A percentile compares a stretch with the other conserved stretches of the same genome.
Evolutionary conservation across 202 grass and related monocot species (phyloP).

Genomic region (Cymbopogon flexuosus): DNA sequence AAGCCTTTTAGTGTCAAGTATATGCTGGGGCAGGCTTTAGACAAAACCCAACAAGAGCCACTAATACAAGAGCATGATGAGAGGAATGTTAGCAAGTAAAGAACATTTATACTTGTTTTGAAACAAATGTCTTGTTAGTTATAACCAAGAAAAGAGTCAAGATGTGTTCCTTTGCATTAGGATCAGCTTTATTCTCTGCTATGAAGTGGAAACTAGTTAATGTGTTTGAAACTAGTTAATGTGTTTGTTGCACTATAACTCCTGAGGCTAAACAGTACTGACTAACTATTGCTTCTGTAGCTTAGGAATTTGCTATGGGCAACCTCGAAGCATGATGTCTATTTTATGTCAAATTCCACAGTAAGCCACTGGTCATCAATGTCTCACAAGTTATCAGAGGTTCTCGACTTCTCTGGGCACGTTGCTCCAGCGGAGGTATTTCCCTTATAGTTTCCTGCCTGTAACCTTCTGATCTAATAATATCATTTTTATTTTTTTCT

Average conservation of each 20-base stretch:
- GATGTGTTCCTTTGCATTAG: neutral
- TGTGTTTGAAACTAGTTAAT: neutral
- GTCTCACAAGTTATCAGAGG: slow-evolving; percentile 42
- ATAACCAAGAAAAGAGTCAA: neutral
- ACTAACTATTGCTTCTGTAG: slow-evolving; percentile 46
- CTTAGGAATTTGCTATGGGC: slow-evolving; percentile 94
- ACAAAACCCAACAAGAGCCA: neutral
- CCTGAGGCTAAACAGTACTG: slow-evolving; percentile 15
- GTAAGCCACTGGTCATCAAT: slow-evolving; percentile 81
- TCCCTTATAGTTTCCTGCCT: slow-evolving; percentile 7
- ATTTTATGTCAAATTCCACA: slow-evolving; percentile 79
- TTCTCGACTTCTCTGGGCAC: slow-evolving; percentile 78
- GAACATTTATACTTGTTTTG: neutral
- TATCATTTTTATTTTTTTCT: neutral
- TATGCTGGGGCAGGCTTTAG: neutral
- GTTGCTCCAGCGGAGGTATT: slow-evolving; percentile 76
- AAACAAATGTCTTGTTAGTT: neutral
- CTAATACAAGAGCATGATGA: neutral
- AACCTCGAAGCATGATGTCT: slow-evolving; percentile 92
- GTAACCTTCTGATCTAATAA: slow-evolving; percentile 7
- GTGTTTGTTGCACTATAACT: slow-evolving; percentile 16
- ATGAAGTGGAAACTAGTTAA: neutral
- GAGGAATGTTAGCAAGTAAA: neutral
- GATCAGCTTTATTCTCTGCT: slow-evolving; percentile 1
- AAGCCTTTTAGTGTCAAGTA: neutral